Conservation (phyloP, 164 flowering plant species). For the Piper longum region DNA sequence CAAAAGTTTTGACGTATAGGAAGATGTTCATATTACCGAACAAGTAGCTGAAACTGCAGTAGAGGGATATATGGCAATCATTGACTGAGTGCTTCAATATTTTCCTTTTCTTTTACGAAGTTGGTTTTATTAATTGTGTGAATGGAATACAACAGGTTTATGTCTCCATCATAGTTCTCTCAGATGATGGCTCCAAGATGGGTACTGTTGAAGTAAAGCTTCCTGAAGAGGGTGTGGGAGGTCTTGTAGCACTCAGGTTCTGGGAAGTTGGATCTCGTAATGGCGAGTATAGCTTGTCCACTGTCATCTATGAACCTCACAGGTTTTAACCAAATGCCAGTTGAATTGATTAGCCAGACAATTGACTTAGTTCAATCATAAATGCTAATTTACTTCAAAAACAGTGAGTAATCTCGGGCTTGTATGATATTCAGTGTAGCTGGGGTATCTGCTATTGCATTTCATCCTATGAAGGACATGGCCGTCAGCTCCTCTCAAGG, state of each 20-base stretch:
- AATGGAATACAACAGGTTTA: conserved; percentile 36
- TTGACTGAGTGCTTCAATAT: neutral
- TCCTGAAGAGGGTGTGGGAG: conserved; percentile 84
- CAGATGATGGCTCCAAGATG: conserved; percentile 76
- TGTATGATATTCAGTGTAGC: conserved; percentile 41
- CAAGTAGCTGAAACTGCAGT: too few relatives aligned
- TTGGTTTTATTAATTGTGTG: neutral
- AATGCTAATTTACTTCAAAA: neutral
- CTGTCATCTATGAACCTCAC: conserved; percentile 93
- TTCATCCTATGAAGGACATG: conserved; percentile 60
- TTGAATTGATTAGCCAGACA: neutral
- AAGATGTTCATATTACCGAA: too few relatives aligned
- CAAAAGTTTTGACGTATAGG: too few relatives aligned
- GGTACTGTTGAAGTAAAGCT: conserved; percentile 67
- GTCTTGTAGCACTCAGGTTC: conserved; percentile 72
- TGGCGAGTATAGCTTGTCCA: conserved; percentile 52
- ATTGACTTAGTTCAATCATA: neutral
- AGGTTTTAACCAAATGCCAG: conserved; percentile 28
- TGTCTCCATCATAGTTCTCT: conserved; percentile 47
- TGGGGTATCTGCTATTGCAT: conserved; percentile 68
- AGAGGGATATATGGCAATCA: neutral
- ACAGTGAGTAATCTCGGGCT: neutral
- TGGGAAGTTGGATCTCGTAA: conserved; percentile 42
- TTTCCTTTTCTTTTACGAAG: neutral
- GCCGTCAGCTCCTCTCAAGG: conserved; percentile 79